Evolutionary conservation across 495 filamentous ascomycete species (phyloP).

Genomic region (Podospora tetraspora): DNA sequence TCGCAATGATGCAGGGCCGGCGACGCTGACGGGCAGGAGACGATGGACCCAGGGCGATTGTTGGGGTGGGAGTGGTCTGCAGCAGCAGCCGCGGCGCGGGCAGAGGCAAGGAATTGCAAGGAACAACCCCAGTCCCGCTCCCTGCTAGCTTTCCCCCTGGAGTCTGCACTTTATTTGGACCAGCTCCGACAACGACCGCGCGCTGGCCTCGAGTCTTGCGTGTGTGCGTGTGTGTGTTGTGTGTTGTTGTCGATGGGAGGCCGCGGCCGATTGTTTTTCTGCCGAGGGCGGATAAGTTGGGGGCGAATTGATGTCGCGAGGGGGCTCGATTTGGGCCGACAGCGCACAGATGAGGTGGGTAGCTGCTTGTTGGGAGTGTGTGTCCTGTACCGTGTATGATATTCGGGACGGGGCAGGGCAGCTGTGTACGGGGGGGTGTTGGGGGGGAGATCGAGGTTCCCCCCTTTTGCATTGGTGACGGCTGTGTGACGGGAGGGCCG

Average conservation of each 20-base stretch:
- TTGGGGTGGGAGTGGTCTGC: not conserved
- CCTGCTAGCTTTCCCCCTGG: not conserved
- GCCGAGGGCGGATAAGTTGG: not conserved
- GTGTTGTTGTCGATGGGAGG: not conserved
- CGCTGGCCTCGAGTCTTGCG: too few species aligned
- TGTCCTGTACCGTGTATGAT: not conserved
- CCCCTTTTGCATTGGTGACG: not conserved
- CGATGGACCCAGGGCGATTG: not conserved
- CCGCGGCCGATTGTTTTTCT: not conserved
- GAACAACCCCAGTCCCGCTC: conserved; percentile 4
- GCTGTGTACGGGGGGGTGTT: not conserved
- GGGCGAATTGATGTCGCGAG: not conserved
- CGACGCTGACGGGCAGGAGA: conserved; percentile 1
- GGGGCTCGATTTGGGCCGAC: not conserved
- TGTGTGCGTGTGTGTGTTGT: not conserved
- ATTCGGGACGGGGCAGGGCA: not conserved
- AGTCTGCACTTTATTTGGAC: not conserved
- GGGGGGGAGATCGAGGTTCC: not conserved
- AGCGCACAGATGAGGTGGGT: not conserved
- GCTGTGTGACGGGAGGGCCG: not conserved
- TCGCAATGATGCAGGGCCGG: conserved; percentile 17
- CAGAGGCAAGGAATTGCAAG: not conserved
- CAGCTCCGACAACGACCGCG: too few species aligned
- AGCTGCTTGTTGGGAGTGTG: not conserved
- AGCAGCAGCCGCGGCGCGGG: not conserved